These are phyloP conservation scores for Hypholoma sublateritium DNA, from an alignment of 768 basidiomycete species.

Conservation along the genomic window DNA sequence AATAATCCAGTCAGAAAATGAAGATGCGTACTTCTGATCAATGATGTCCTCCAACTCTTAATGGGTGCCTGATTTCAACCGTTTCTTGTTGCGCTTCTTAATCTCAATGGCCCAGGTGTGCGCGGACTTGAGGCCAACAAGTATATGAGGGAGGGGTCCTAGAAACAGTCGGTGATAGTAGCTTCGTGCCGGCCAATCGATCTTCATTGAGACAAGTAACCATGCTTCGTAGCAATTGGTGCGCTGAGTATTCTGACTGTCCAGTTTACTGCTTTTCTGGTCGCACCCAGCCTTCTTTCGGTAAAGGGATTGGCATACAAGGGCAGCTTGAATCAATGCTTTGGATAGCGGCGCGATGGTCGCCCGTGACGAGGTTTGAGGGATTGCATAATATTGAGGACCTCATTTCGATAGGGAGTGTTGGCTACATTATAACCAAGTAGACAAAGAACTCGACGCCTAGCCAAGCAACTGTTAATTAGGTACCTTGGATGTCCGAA, in stretches of 20 bases:
- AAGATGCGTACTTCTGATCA: not conserved
- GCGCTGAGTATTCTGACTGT: not conserved
- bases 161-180: constrained; percentile 21
- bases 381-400: not conserved
- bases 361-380: not conserved
- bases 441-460: not conserved
- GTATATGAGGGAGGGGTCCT: constrained; percentile 22
- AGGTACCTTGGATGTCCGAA: not conserved
- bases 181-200: constrained; percentile 19
- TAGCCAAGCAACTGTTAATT: not conserved
- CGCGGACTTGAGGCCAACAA: constrained; percentile 18
- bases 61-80: not conserved
- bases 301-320: not conserved
- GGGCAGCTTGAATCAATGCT: not conserved
- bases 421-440: not conserved
- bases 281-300: not conserved
- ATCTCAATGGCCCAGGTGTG: constrained; percentile 12
- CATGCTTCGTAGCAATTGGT: not conserved
- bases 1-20: not conserved
- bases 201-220: not conserved
- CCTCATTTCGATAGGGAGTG: not conserved
- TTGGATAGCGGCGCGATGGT: not conserved
- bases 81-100: constrained; percentile 1
- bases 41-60: not conserved
- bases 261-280: not conserved